Base-by-base conservation (phyloP, 2,329 filamentous ascomycete genomes). In the Diaporthe capsici region DNA sequence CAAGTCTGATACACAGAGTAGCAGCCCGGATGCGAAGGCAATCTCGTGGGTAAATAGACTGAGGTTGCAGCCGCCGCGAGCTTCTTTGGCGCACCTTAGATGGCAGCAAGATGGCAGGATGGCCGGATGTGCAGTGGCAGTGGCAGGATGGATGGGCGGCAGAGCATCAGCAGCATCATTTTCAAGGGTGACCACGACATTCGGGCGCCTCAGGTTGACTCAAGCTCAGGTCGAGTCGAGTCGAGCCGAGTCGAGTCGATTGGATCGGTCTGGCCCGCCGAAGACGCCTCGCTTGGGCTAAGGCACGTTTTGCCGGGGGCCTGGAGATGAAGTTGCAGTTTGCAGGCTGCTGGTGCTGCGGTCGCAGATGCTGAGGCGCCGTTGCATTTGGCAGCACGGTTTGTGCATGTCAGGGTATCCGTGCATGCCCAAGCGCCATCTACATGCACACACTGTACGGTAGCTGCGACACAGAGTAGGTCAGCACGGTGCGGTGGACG, bases 1-100 rank as follows among this genome's bases (percentile, higher is more conserved):
- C 65, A 70, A 55, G 47, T 39, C 65, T 70, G 65, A 70, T 70
- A 70, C 65, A 70, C 65, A 70, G 65, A 70, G 65, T 70, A 55
- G 65, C 65, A 70, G 65, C 31, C 22, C 65, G 65, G 49, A 70
- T 34, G 49, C 65, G 49, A 70, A 70, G 65, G 47, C 34, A 70
- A 70, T 70, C 65, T 70, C 31, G 49, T 70, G 65, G 65, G 9
- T 55, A 55, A 70, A 70, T 70, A 70, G 65, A 70, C 17, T 42
- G 65, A 70, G 65, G 65, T 70, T 70, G 49, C 49, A 70, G 65
- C 65, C 65, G 65, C 65, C 47, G 47, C 22, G 65, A 70, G 65
- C 65, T 70, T 55, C 49, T 70, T 37, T 70, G 65, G 49, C 49
- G 65, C 49, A 42, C 17, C 31, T 31, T 22, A 37, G 47, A 70